Evolutionary conservation across 2,329 filamentous ascomycete species (phyloP), one percentile per base, ranked within the genome.

Genomic region (Tolypocladium amazonense): DNA sequence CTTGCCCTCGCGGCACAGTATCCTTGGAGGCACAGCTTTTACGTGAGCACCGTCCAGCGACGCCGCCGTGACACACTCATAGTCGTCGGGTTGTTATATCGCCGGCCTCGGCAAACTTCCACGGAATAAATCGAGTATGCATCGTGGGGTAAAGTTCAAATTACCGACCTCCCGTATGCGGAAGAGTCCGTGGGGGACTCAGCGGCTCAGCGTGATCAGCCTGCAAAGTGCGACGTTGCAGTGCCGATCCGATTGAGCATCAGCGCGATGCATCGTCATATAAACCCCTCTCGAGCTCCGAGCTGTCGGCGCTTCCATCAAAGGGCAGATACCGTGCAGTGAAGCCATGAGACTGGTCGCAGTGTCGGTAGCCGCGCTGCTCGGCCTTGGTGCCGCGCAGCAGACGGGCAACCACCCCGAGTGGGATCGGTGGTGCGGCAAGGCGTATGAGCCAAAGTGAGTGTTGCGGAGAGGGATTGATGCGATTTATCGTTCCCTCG

Each of bases 401-500:
- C 58, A 73, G 47, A 77, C 75, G 2, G 76, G 76, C 2, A 67
- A 73, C 15, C 72, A 78, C 60, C 67, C 73, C 1, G 76, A 76
- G 55, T 77, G 74, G 76, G 73, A 73, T 15, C 69, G 76, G 53
- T 79, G 77, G 77, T 80, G 77, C 60, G 77, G 77, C 23, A 79
- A 79, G 58, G 76, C 74, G 5, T 79, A 80, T 62, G 62, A 78
- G 62, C 62, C 73, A 8, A 74, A 75, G 68, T 79, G 67, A 58
- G 63, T 53, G 11, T 8, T 47, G 20, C 2, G 11, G 33, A 52
- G 15, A 30, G 43, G 11, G 3, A 11, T 8, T 41, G n/a, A 27
- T 33, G n/a, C 33, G 6, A 25, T 11, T 18, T 6, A 7, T 7
- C 18, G 6, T 30, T 12, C n/a, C 14, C n/a, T 6, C n/a, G 45